phyloP scores from a whole-genome alignment of 2,329 filamentous ascomycete genomes.

The Apiospora pterosperma region DNA sequence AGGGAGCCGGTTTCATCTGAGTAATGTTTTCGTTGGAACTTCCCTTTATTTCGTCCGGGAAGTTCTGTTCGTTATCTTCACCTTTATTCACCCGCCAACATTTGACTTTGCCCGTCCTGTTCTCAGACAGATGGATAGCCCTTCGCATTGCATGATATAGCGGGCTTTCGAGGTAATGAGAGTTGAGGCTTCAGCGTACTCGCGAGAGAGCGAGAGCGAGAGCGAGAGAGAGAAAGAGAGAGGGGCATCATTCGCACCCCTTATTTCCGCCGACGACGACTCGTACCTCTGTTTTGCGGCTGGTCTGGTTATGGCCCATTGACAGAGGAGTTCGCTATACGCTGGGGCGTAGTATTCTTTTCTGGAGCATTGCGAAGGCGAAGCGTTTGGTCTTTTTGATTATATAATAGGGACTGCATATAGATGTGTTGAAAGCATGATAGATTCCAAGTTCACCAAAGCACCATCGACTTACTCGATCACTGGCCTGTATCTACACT shows the following conservation, averaged over 20 bases:
- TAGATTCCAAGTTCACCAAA: background rate
- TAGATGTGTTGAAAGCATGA: background rate
- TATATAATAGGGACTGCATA: background rate
- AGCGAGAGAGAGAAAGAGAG: background rate
- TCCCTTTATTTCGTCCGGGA: background rate
- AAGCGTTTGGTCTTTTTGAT: background rate
- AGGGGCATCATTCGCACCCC: background rate
- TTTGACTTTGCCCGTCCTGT: background rate
- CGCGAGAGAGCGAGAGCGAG: too few species aligned
- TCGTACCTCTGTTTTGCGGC: background rate
- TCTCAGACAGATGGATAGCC: background rate
- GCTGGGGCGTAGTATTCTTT: background rate
- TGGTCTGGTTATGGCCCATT: background rate
- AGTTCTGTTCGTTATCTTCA: background rate
- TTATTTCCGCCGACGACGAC: background rate
- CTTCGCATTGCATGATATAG: conserved; percentile 1
- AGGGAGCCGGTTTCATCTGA: conserved; percentile 32
- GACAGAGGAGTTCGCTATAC: background rate
- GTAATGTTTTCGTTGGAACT: background rate
- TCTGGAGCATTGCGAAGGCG: background rate
- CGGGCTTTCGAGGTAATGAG: background rate
- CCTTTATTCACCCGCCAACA: background rate
- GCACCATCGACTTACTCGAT: background rate
- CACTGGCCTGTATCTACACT: background rate
- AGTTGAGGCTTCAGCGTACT: background rate